Evolutionary conservation across 2,329 filamentous ascomycete genomes (phyloP).

Genomic region (Aspergillus sojae): DNA sequence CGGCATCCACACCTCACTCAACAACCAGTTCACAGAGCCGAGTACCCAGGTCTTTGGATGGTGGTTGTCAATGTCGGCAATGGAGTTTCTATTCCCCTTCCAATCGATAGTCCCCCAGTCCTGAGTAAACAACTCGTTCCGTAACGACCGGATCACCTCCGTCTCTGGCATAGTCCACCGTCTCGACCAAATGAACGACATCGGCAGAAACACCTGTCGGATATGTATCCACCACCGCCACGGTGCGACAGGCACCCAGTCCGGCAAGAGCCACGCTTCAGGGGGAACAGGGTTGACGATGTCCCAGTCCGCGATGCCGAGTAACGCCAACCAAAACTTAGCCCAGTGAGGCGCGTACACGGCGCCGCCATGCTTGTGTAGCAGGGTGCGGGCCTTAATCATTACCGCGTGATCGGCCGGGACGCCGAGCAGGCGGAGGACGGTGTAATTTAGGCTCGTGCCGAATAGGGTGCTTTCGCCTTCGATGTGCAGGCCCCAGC

Average conservation of each 20-base stretch:
- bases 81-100: not conserved
- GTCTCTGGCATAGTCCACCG: constrained; percentile 7
- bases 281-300: constrained; percentile 5
- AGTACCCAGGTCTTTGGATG: not conserved
- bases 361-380: constrained; percentile 4
- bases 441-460: constrained; percentile 8
- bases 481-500: constrained; percentile 9
- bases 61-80: constrained; percentile 5
- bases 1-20: constrained; percentile 9
- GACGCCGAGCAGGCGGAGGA: constrained; percentile 11
- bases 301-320: constrained; percentile 13
- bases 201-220: constrained; percentile 8
- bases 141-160: constrained; percentile 1
- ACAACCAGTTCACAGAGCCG: not conserved
- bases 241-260: constrained; percentile 10
- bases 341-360: constrained; percentile 8
- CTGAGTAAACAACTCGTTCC: constrained; percentile 8
- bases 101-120: constrained; percentile 4
- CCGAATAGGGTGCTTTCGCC: constrained; percentile 8
- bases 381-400: not conserved
- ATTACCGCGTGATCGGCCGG: not conserved
- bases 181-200: constrained; percentile 10
- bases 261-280: constrained; percentile 13
- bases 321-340: constrained; percentile 15
- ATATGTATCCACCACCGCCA: constrained; percentile 14